Percentiles rank a stretch among this genome's conserved stretches.
Conservation (phyloP, 805 yeast genomes). For the Torulaspora quercuum region DNA sequence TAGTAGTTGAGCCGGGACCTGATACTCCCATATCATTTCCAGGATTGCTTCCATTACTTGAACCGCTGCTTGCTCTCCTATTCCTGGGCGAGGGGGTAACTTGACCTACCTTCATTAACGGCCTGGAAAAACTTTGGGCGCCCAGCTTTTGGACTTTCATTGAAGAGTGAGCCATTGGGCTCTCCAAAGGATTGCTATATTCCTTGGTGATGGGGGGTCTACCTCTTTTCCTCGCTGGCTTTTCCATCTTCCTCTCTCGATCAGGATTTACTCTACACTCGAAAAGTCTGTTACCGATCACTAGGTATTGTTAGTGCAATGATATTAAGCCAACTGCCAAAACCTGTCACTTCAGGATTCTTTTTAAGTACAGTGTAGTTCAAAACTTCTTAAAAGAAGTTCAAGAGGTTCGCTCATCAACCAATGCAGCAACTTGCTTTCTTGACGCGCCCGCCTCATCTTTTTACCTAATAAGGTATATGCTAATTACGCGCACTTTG, state of each 20-base stretch:
- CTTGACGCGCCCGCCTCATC: constrained; percentile 2
- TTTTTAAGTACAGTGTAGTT: too few species aligned
- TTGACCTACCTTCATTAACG: constrained; percentile 36
- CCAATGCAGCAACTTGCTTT: not conserved
- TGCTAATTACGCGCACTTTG: too few species aligned
- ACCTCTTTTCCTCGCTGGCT: constrained; percentile 31
- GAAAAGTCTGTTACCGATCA: too few species aligned
- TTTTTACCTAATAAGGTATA: constrained; percentile 6
- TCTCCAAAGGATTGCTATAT: constrained; percentile 35
- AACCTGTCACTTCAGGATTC: constrained; percentile 1
- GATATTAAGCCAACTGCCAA: too few species aligned
- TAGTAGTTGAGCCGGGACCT: constrained; percentile 14
- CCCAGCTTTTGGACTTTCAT: constrained; percentile 32
- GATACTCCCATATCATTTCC: not conserved
- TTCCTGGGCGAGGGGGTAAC: constrained; percentile 29
- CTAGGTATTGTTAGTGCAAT: too few species aligned
- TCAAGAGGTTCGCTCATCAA: constrained; percentile 1
- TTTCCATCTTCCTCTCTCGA: constrained; percentile 12
- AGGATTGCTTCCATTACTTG: constrained; percentile 1
- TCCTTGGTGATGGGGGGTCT: constrained; percentile 37
- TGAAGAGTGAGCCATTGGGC: constrained; percentile 39
- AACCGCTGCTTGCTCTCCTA: constrained; percentile 10
- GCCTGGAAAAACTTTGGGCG: constrained; percentile 30
- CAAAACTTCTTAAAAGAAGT: constrained; percentile 1
- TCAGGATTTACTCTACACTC: too few species aligned